Base-by-base conservation (phyloP, 441 rosid species). In the Manihot esculenta region DNA sequence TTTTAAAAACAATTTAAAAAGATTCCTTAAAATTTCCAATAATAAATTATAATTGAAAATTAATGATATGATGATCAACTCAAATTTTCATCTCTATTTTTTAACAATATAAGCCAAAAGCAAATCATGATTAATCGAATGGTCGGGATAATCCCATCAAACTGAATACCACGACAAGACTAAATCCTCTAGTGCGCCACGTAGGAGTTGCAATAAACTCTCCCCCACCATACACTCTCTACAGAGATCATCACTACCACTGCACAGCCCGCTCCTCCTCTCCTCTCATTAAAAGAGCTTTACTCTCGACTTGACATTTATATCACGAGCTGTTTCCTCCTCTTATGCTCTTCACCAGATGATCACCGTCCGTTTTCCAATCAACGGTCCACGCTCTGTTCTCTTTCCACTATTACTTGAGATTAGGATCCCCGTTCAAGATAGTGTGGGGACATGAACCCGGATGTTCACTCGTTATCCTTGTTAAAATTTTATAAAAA, bases 291-390 rank as follows among this genome's bases (percentile, higher is more conserved):
- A n/a, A 26, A 53, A 53, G 20, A n/a, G 24, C 57, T 10, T 7
- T 7, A 20, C 61, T 26, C 61, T 44, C 33, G 85, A 87, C 38
- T 35, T 66, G 84, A 82, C 79, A 54, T 71, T 74, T 55, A 65
- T 48, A 64, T 74, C 87, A 85, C 85, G 81, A 71, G 77, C 42
- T 74, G 84, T 80, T 79, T 38, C 30, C 21, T 41, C 56, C 58
- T 69, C 4, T 72, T 62, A 3, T 49, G 20, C 57, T 4, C 5
- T 51, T 21, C 53, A 63, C 65, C 49, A 64, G 8, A 72, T 69
- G 72, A 7, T n/a, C 27, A 24, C 73, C 72, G 42, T 74, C 17
- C 17, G 1, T 11, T 12, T 45, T 13, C 27, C 7, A 4, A 48
- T 10, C 62, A 13, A 47, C 65, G 33, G 33, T 30, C 33, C 33